These are phyloP conservation scores for Aspergillus brasiliensis DNA, from an alignment of 2,329 filamentous ascomycete species.

Conservation along the genomic window DNA sequence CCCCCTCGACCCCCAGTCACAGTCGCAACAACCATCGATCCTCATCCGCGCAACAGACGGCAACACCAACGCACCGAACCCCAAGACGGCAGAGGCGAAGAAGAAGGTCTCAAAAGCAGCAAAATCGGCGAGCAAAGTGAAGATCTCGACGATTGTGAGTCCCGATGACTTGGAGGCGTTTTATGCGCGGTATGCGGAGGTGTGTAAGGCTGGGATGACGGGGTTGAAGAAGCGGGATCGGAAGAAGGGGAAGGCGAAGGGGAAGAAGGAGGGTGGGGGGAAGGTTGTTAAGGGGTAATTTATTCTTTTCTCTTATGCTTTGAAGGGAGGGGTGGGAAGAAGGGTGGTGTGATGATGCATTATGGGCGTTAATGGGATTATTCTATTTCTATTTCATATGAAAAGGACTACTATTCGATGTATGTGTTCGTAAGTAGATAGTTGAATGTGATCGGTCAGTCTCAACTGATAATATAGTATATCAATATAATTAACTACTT, in stretches of 20 bases:
- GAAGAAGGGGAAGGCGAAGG: conserved; percentile 76
- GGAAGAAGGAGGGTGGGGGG: conserved; percentile 32
- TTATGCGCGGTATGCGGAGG: conserved; percentile 81
- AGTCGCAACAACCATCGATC: conserved; percentile 62
- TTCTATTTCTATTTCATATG: neutral
- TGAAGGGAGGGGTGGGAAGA: no score
- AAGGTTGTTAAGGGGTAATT: conserved; percentile 36
- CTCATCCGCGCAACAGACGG: conserved; percentile 85
- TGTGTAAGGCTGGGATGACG: conserved; percentile 86
- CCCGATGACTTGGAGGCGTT: conserved; percentile 76
- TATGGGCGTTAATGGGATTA: neutral
- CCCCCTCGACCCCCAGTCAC: conserved; percentile 28
- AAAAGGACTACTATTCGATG: no score
- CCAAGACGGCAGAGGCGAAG: conserved; percentile 35
- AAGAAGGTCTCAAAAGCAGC: conserved; percentile 49
- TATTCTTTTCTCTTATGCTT: neutral
- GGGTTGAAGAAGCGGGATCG: conserved; percentile 90
- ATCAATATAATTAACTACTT: conserved; percentile 10
- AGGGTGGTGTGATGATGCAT: neutral
- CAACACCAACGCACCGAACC: conserved; percentile 55
- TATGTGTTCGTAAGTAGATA: neutral
- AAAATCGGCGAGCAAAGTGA: conserved; percentile 64
- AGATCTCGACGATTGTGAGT: conserved; percentile 80
- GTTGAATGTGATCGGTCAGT: neutral
- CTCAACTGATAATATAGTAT: neutral